Conservation (phyloP, 2,329 filamentous ascomycete genomes). For the Colletotrichum paranaense region DNA sequence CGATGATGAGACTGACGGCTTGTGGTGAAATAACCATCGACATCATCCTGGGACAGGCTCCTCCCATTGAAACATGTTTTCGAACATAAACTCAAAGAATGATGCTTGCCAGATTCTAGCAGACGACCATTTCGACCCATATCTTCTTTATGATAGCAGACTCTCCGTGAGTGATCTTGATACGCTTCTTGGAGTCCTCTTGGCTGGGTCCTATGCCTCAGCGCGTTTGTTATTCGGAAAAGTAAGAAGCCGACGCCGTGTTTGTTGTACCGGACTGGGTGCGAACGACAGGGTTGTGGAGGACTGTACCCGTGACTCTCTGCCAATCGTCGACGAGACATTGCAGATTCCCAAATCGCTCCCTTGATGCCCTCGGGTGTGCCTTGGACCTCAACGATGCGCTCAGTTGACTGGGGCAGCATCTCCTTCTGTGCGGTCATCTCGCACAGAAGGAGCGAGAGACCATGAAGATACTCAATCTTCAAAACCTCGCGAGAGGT, state of each 20-base stretch:
- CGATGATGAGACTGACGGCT: neutral
- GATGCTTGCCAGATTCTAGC: too few relatives aligned
- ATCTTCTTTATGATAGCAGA: neutral
- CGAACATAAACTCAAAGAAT: too few relatives aligned
- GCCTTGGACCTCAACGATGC: slow-evolving; percentile 96
- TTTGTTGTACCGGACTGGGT: slow-evolving; percentile 74
- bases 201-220: too few relatives aligned
- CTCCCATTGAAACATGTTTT: too few relatives aligned
- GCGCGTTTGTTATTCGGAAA: too few relatives aligned
- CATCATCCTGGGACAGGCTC: too few relatives aligned
- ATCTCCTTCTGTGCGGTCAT: slow-evolving; percentile 91
- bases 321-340: slow-evolving; percentile 98
- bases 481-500: too few relatives aligned
- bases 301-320: slow-evolving; percentile 90
- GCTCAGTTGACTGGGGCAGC: slow-evolving; percentile 98
- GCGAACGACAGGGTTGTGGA: slow-evolving; percentile 93
- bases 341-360: slow-evolving; percentile 99
- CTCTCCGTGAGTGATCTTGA: neutral
- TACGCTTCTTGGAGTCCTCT: too few relatives aligned
- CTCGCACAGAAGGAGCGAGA: too few relatives aligned
- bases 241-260: too few relatives aligned
- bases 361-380: slow-evolving; percentile 95
- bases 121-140: neutral
- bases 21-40: neutral
- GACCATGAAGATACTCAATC: too few relatives aligned